Conservation (phyloP, 2,329 filamentous ascomycete genomes). For the Aplosporella prunicola region DNA sequence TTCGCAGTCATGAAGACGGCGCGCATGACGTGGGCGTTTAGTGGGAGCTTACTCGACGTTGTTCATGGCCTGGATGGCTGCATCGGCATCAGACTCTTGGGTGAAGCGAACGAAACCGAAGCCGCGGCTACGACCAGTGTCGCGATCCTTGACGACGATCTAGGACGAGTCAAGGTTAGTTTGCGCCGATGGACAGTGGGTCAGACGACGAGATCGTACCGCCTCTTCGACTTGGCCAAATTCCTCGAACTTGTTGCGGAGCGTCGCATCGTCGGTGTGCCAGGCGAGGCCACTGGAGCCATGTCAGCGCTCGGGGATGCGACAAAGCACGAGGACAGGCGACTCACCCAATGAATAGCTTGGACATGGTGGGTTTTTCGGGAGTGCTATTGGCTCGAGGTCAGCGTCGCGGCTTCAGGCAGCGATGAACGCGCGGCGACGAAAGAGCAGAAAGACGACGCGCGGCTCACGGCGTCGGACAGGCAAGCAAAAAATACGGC, state of each 20-base stretch:
- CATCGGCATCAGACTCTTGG: conserved; percentile 64
- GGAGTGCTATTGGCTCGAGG: conserved; percentile 1
- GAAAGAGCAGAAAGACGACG: not conserved
- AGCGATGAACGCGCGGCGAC: not conserved
- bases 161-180: conserved; percentile 30
- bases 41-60: conserved; percentile 70
- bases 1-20: not conserved
- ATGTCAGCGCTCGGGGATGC: conserved; percentile 10
- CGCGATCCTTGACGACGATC: conserved; percentile 96
- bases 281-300: conserved; percentile 80
- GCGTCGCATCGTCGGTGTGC: conserved; percentile 86
- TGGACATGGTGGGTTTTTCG: conserved; percentile 56
- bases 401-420: not conserved
- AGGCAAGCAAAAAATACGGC: conserved; percentile 3
- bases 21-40: not conserved
- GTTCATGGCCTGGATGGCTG: conserved; percentile 72
- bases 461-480: not conserved
- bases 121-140: conserved; percentile 90
- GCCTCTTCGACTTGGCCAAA: conserved; percentile 90
- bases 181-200: not conserved
- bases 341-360: conserved; percentile 86
- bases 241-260: conserved; percentile 86
- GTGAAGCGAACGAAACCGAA: conserved; percentile 94
- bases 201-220: conserved; percentile 51
- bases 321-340: conserved; percentile 9